Evolutionary conservation across 2,329 filamentous ascomycete genomes (phyloP), one percentile per base, ranked within the genome.

Genomic region (Bretziella fagacearum): DNA sequence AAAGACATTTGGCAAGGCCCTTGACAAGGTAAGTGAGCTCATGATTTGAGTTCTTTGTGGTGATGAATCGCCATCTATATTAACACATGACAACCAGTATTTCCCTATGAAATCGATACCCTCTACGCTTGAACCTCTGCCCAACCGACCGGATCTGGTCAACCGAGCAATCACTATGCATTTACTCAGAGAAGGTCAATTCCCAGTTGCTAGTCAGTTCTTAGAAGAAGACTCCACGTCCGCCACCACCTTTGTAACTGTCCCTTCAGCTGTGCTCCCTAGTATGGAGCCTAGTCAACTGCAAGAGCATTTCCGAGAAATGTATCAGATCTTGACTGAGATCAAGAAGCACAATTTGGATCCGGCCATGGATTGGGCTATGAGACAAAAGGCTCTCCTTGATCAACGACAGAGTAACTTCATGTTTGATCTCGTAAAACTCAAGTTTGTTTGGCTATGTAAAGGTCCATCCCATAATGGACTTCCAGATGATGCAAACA

Each of bases 101-200:
- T 11, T 76, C 89, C 0, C 82, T 79, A 11, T 81, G 77, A 56
- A 82, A 87, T 49, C 79, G 85, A 56, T 52, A n/a, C 47, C 50
- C 7, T 22, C 20, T 26, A 33, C 85, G 27, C 77, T 95, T 61
- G 78, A 76, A 1, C 73, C 79, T 17, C 39, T 46, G 17, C 46
- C 49, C 26, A 32, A 52, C 23, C 78, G 93, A 54, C 73, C 81
- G 3, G 68, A 72, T 13, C 70, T 95, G 10, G 84, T 96, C 58
- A 93, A 95, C 63, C 77, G 87, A 48, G 89, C 91, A 5, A 93
- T 98, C 55, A 84, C 84, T 7, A 95, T 96, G 86, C 91, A 98
- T 59, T 73, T 98, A 18, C 72, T 98, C 32, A 83, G 91, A 33
- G 89, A 96, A 64, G 91, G 91, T 42, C 83, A 94, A 58, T 98